These are phyloP conservation scores for Phaeotremella skinneri DNA, from an alignment of 768 basidiomycete species.

Conservation along the genomic window DNA sequence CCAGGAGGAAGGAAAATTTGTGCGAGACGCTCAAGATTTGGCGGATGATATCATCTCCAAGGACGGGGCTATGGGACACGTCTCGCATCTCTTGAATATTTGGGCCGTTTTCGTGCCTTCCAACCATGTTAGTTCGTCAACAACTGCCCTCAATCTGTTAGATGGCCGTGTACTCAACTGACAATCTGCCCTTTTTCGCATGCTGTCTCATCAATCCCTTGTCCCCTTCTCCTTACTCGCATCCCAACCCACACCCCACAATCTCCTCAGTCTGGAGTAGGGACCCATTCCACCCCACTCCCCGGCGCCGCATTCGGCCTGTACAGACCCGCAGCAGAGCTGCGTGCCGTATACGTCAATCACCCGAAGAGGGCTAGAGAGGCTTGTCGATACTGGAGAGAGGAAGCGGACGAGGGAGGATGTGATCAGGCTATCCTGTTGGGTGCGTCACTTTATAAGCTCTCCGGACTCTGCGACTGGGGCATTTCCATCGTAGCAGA, in stretches of 20 bases:
- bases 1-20: slow-evolving; percentile 38
- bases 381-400: slow-evolving; percentile 40
- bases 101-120: slow-evolving; percentile 48
- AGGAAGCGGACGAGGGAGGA: slow-evolving; percentile 27
- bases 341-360: slow-evolving; percentile 44
- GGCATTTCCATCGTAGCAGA: too few relatives aligned
- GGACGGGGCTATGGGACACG: slow-evolving; percentile 41
- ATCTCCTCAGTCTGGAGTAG: slow-evolving; percentile 42
- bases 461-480: neutral
- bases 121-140: too few relatives aligned
- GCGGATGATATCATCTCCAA: slow-evolving; percentile 40
- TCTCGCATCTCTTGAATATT: slow-evolving; percentile 42
- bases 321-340: slow-evolving; percentile 47
- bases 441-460: slow-evolving; percentile 19
- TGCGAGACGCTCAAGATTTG: slow-evolving; percentile 37
- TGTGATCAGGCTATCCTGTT: slow-evolving; percentile 49
- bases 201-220: too few relatives aligned
- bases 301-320: slow-evolving; percentile 40
- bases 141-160: too few relatives aligned
- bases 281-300: slow-evolving; percentile 26
- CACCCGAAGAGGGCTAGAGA: slow-evolving; percentile 36
- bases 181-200: too few relatives aligned
- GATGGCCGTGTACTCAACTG: too few relatives aligned
- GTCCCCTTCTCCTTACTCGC: too few relatives aligned
- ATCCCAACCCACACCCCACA: neutral